Conservation (phyloP, 2,329 filamentous ascomycete genomes). For the Fusarium domesticum region DNA sequence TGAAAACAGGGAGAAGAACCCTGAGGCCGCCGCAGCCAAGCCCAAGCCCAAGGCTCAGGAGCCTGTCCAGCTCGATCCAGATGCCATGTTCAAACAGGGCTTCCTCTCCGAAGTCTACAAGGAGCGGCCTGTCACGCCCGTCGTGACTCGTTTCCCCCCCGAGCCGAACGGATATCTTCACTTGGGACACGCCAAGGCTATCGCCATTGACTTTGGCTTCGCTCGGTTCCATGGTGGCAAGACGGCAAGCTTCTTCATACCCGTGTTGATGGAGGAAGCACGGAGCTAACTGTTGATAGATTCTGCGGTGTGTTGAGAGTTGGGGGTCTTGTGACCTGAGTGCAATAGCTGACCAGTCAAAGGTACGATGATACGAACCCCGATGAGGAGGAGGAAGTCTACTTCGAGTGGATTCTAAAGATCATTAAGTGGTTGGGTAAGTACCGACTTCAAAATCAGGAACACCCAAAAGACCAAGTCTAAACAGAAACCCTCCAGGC, state of each 20-base stretch:
- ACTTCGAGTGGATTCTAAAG: conserved; percentile 85
- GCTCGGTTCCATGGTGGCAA: conserved; percentile 78
- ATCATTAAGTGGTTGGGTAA: conserved; percentile 70
- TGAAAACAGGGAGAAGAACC: conserved; percentile 32
- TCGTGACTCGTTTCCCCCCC: conserved; percentile 73
- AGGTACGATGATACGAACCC: conserved; percentile 96
- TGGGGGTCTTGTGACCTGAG: background rate
- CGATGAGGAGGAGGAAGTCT: conserved; percentile 85
- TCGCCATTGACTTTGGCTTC: conserved; percentile 95
- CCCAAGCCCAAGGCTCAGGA: conserved; percentile 49
- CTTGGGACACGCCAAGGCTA: conserved; percentile 92
- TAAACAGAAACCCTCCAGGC: conserved; percentile 28
- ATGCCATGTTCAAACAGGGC: conserved; percentile 76
- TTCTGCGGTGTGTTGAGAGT: conserved; percentile 28
- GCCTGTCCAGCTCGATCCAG: conserved; percentile 45
- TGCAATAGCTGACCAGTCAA: conserved; percentile 9
- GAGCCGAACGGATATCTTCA: conserved; percentile 94
- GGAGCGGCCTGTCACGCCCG: conserved; percentile 58
- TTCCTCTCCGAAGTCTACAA: conserved; percentile 72
- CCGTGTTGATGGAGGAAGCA: background rate
- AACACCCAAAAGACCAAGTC: background rate
- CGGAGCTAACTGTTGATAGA: conserved; percentile 23
- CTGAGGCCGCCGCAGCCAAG: conserved; percentile 34
- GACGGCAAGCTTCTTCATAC: conserved; percentile 26
- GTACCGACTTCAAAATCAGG: background rate